phyloP scores from a whole-genome alignment of 805 yeast species.

The Hemisphaericaspora nanyangensis region DNA sequence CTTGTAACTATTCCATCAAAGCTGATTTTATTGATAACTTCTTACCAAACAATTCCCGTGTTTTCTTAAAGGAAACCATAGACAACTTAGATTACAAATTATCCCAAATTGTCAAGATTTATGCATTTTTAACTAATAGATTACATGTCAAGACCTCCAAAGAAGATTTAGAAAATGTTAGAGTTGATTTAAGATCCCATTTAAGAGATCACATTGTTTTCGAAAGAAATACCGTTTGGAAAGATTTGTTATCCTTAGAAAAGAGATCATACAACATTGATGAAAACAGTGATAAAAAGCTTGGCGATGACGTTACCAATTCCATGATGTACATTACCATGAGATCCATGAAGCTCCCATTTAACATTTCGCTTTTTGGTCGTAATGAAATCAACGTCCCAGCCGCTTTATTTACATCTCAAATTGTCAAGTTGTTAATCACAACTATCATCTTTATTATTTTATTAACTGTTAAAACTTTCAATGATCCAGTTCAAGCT shows the following conservation, averaged over 20 bases:
- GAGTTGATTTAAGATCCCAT: slow-evolving; percentile 45
- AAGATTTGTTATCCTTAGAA: slow-evolving; percentile 81
- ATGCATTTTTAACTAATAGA: slow-evolving; percentile 42
- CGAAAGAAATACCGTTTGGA: slow-evolving; percentile 98
- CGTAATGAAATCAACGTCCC: slow-evolving; percentile 34
- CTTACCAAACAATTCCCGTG: slow-evolving; percentile 46
- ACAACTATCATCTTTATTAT: slow-evolving; percentile 52
- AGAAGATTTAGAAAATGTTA: slow-evolving; percentile 40
- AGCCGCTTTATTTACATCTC: slow-evolving; percentile 43
- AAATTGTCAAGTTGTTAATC: slow-evolving; percentile 44
- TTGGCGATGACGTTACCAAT: slow-evolving; percentile 22
- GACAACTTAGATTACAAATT: slow-evolving; percentile 46
- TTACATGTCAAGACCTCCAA: slow-evolving; percentile 46
- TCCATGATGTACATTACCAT: slow-evolving; percentile 19
- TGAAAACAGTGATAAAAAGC: slow-evolving; percentile 16
- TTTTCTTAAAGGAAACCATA: slow-evolving; percentile 45
- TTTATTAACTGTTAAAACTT: slow-evolving; percentile 52
- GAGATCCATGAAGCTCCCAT: slow-evolving; percentile 19
- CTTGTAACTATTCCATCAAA: slow-evolving; percentile 58
- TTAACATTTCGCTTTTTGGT: slow-evolving; percentile 12
- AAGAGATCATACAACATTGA: slow-evolving; percentile 27
- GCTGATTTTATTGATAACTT: slow-evolving; percentile 48
- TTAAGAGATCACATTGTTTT: slow-evolving; percentile 92
- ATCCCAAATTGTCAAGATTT: slow-evolving; percentile 49
- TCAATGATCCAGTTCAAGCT: slow-evolving; percentile 60